A percentile compares a stretch with the other conserved stretches of the same genome.
Evolutionary conservation across 306 rosid species (phyloP).

Genomic region (Oemleria cerasiformis): DNA sequence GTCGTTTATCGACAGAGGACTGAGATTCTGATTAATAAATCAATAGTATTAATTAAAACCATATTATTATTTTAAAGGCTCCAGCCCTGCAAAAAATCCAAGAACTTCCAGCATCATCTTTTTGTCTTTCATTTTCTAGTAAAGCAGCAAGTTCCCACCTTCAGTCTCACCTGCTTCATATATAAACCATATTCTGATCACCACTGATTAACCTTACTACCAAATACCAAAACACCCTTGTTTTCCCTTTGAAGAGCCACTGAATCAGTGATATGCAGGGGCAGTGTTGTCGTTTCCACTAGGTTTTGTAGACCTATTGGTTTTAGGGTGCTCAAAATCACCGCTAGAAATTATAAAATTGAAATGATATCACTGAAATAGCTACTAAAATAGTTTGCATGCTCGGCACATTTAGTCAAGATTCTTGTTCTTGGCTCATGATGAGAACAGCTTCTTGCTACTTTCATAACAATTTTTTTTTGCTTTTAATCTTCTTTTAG

Average conservation of each 20-base stretch:
- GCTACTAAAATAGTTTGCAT: not conserved
- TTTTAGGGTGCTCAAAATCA: constrained; percentile 11
- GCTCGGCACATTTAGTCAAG: constrained; percentile 15
- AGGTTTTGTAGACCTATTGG: not conserved
- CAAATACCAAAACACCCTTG: not conserved
- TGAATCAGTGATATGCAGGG: not conserved
- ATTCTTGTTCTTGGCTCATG: constrained; percentile 18
- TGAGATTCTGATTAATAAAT: constrained; percentile 5
- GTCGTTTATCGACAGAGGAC: constrained; percentile 6
- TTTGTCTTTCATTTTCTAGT: constrained; percentile 23
- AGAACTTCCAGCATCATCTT: constrained; percentile 23
- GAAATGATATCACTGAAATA: not conserved
- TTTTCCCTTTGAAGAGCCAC: not conserved
- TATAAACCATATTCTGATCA: constrained; percentile 26
- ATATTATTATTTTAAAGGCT: constrained; percentile 4
- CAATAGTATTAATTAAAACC: not conserved
- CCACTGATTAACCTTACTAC: not conserved
- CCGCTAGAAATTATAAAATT: constrained; percentile 1
- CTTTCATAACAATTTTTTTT: constrained; percentile 27
- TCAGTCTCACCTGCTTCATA: constrained; percentile 26
- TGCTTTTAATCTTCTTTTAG: no score
- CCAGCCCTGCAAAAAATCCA: constrained; percentile 21
- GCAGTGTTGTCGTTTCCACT: constrained; percentile 13
- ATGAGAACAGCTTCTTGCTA: not conserved
- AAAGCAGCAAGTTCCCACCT: constrained; percentile 26